Conservation (phyloP, 2,329 filamentous ascomycete species). For the Fusarium sp. region DNA sequence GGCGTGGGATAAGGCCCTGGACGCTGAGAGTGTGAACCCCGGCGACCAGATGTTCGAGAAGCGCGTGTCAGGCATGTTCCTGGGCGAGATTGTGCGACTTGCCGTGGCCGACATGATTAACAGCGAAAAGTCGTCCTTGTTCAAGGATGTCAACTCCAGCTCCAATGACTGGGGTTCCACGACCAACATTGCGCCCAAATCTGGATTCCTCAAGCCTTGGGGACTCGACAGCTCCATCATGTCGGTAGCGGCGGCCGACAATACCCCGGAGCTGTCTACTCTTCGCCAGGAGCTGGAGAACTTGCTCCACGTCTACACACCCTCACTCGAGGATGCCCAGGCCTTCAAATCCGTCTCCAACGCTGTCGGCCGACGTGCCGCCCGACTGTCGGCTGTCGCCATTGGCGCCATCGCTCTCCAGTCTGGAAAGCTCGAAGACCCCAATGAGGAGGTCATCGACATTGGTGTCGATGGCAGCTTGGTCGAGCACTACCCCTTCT, state of each 20-base stretch:
- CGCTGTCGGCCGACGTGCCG: conserved; percentile 87
- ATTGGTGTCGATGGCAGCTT: conserved; percentile 94
- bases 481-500: conserved; percentile 94
- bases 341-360: conserved; percentile 84
- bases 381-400: conserved; percentile 84
- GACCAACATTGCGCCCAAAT: conserved; percentile 70
- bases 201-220: conserved; percentile 79
- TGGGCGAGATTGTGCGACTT: conserved; percentile 89
- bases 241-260: conserved; percentile 84
- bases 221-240: conserved; percentile 91
- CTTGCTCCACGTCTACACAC: conserved; percentile 75
- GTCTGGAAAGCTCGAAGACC: conserved; percentile 72
- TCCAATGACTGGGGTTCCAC: conserved; percentile 74
- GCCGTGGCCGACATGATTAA: conserved; percentile 76
- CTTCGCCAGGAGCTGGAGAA: conserved; percentile 81
- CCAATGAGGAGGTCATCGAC: conserved; percentile 76
- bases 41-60: conserved; percentile 99
- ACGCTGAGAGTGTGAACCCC: conserved; percentile 83
- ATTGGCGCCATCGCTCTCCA: conserved; percentile 85
- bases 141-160: conserved; percentile 77
- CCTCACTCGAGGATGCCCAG: conserved; percentile 83
- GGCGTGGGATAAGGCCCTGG: conserved; percentile 79
- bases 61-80: conserved; percentile 96
- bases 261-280: conserved; percentile 71
- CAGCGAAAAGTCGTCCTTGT: conserved; percentile 71